phyloP scores from a whole-genome alignment of 805 yeast genomes.

The Kregervanrija fluxuum region DNA sequence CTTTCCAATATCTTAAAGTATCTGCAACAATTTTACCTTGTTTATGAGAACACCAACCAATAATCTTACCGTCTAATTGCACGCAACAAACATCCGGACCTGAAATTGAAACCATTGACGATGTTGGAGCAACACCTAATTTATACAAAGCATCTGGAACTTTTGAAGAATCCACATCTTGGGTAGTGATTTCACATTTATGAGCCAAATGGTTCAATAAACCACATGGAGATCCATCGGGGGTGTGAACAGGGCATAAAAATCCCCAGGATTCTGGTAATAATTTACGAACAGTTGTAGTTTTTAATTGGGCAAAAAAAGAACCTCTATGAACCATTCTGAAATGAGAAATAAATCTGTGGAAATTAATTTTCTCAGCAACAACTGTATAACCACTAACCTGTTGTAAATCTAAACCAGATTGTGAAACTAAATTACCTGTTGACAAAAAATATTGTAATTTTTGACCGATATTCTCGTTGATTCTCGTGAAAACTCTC shows the following conservation, averaged over 20 bases:
- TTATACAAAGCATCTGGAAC: conserved; percentile 60
- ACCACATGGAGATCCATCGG: conserved; percentile 99
- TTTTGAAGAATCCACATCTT: conserved; percentile 61
- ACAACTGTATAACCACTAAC: conserved; percentile 97
- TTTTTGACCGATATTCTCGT: conserved; percentile 92
- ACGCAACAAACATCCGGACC: conserved; percentile 88
- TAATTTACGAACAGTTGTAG: conserved; percentile 93
- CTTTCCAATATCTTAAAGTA: conserved; percentile 88
- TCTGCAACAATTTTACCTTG: conserved; percentile 84
- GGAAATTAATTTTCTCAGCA: conserved; percentile 96
- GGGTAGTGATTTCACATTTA: conserved; percentile 82
- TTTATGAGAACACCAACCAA: conserved; percentile 92
- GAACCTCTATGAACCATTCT: conserved; percentile 99
- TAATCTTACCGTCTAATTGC: conserved; percentile 84
- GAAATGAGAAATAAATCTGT: conserved; percentile 96
- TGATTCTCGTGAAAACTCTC: conserved; percentile 68
- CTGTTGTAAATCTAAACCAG: conserved; percentile 96
- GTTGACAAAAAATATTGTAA: conserved; percentile 92
- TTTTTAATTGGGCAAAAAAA: conserved; percentile 95
- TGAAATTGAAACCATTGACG: conserved; percentile 57
- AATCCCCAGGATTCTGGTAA: conserved; percentile 99
- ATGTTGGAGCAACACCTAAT: conserved; percentile 78
- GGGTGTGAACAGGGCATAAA: conserved; percentile 97
- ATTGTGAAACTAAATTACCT: conserved; percentile 93
- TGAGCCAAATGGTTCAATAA: conserved; percentile 93